Conservation (phyloP, 768 basidiomycete species). For the Trametes cinnabarina region DNA sequence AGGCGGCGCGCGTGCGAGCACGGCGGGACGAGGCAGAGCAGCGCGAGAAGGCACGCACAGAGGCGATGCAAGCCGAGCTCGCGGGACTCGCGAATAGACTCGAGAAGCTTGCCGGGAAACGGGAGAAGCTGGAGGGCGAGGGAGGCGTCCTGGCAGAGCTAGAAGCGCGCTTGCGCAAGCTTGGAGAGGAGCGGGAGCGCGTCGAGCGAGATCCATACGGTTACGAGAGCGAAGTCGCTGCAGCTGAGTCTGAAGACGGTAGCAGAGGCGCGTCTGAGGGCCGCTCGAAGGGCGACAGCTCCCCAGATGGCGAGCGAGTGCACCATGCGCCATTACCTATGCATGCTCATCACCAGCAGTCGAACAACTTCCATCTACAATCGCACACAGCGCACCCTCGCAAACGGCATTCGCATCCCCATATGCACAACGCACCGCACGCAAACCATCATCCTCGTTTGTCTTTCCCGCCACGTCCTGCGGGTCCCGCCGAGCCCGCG, state of each 20-base stretch:
- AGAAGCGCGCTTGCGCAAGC: conserved; percentile 59
- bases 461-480: conserved; percentile 4
- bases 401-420: conserved; percentile 26
- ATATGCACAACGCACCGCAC: conserved; percentile 13
- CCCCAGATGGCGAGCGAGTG: conserved; percentile 4
- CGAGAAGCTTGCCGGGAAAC: conserved; percentile 64
- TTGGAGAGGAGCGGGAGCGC: conserved; percentile 60
- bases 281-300: conserved; percentile 8
- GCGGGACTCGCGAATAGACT: conserved; percentile 53
- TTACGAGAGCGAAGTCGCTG: conserved; percentile 22
- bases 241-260: conserved; percentile 10
- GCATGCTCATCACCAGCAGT: neutral
- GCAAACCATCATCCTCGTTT: conserved; percentile 10
- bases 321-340: neutral
- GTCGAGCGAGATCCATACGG: conserved; percentile 33
- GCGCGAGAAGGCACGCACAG: conserved; percentile 51
- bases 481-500: conserved; percentile 14
- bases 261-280: neutral
- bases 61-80: conserved; percentile 58
- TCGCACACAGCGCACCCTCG: conserved; percentile 20
- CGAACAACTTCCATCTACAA: conserved; percentile 16
- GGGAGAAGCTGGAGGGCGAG: conserved; percentile 60
- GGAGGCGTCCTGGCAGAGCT: conserved; percentile 55
- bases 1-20: conserved; percentile 44
- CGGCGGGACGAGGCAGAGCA: conserved; percentile 50